Percentiles rank a stretch among this genome's conserved stretches.
phyloP scores from a whole-genome alignment of 1,284 basidiomycete genomes.

The Irpex sp. region DNA sequence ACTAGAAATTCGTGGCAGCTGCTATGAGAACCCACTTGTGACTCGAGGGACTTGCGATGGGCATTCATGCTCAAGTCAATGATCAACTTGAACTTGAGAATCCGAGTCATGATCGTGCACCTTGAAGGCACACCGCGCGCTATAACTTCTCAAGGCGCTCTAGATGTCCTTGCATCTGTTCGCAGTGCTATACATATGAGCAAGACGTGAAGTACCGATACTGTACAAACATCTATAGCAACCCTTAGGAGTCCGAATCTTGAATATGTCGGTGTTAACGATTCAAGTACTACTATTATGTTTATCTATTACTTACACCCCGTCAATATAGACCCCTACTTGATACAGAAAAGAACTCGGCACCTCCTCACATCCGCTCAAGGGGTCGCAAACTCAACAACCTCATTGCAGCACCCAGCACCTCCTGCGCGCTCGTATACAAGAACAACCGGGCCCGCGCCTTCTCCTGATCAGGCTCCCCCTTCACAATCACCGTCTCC shows the following conservation, averaged over 20 bases:
- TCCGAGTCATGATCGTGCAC: no score
- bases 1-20: no score
- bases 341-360: neutral
- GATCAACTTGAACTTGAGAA: no score
- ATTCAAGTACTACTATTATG: neutral
- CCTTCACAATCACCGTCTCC: conserved; percentile 56
- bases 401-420: conserved; percentile 83
- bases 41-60: no score
- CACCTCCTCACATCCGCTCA: conserved; percentile 79
- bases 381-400: conserved; percentile 87
- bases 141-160: neutral
- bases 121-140: no score
- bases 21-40: no score
- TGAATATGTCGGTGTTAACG: no score
- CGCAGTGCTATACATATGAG: no score
- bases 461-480: conserved; percentile 27
- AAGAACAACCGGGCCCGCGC: conserved; percentile 90
- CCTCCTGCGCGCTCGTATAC: conserved; percentile 86
- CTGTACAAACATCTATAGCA: no score
- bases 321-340: neutral
- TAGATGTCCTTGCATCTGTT: neutral
- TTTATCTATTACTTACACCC: neutral
- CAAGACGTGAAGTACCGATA: no score
- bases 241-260: no score
- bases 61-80: no score